Conservation (phyloP, 2,329 filamentous ascomycete genomes). For the Penicillium sp. region DNA sequence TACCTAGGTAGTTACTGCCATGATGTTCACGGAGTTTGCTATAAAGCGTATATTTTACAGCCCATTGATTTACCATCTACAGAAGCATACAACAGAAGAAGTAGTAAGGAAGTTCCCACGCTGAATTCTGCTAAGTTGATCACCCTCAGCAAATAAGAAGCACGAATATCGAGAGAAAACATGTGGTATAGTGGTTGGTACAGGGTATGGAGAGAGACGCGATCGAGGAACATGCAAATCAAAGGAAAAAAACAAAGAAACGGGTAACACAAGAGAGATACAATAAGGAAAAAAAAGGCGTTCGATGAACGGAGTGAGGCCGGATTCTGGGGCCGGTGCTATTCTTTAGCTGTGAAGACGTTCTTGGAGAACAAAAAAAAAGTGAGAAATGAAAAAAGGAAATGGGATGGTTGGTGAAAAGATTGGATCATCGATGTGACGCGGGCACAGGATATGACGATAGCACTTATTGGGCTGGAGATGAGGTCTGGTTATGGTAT, state of each 20-base stretch:
- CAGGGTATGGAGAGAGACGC: slow-evolving; percentile 22
- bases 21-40: background rate
- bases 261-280: slow-evolving; percentile 1
- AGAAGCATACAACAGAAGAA: background rate
- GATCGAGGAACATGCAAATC: background rate
- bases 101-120: background rate
- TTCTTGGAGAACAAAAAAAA: background rate
- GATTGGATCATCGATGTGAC: background rate
- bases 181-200: slow-evolving; percentile 28
- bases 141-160: slow-evolving; percentile 6
- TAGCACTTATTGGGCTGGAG: slow-evolving; percentile 3
- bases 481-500: slow-evolving; percentile 6
- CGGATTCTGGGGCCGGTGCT: background rate
- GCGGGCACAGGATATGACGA: slow-evolving; percentile 5
- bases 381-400: slow-evolving; percentile 9
- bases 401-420: slow-evolving; percentile 1
- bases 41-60: background rate
- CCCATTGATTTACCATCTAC: background rate
- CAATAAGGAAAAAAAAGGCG: background rate
- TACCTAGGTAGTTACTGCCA: no score
- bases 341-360: background rate
- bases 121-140: slow-evolving; percentile 12
- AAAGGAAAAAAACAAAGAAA: background rate
- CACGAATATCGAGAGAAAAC: slow-evolving; percentile 12
- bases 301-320: slow-evolving; percentile 4